Base-by-base conservation (phyloP, 176 grass and related monocot species). In the Saccharum spontaneum region DNA sequence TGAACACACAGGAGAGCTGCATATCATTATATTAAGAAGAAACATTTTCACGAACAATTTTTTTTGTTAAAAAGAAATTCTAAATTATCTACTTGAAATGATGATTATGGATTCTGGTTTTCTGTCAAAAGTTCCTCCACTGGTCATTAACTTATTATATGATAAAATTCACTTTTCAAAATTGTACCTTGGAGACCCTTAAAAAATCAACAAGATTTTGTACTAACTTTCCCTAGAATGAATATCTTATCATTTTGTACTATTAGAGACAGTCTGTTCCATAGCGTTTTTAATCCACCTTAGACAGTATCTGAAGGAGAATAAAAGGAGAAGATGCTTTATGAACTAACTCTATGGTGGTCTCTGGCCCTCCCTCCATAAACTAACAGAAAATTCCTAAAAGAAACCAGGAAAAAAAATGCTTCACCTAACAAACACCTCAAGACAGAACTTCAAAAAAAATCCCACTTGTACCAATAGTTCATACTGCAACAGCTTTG, bases 71-170 rank as follows among this genome's bases (percentile, higher is more conserved):
- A 60, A 60, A 10, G 8, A 61, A 3, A 26, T 26, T 28, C 10
- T 28, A 63, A 63, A 30, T 63, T 63, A 11, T 28, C 60, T 63
- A 28, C 60, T 63, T 63, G 24, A 63, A 65, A 30, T 31, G 26
- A n/a, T 75, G 71, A 66, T 83, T 44, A 20, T 49, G 15, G 20
- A 83, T 75, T 31, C 24, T 10, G 12, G 12, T 65, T 71, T 80
- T 31, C 41, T 38, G 20, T 77, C 45, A 77, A 68, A 68, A 68
- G 66, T 65, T 68, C 37, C 23, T 41, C 12, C n/a, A 40, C 33
- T 67, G 43, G 18, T 43, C 68, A 44, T 34, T 72, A 40, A 61
- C 36, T 71, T 82, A 24, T 38, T 23, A 62, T 71, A 33, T 30
- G 37, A 30, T 18, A 18, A 61, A 73, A 73, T 43, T 54, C 8